Conservation (phyloP, 2,329 filamentous ascomycete species). For the Polychaeton citri region DNA sequence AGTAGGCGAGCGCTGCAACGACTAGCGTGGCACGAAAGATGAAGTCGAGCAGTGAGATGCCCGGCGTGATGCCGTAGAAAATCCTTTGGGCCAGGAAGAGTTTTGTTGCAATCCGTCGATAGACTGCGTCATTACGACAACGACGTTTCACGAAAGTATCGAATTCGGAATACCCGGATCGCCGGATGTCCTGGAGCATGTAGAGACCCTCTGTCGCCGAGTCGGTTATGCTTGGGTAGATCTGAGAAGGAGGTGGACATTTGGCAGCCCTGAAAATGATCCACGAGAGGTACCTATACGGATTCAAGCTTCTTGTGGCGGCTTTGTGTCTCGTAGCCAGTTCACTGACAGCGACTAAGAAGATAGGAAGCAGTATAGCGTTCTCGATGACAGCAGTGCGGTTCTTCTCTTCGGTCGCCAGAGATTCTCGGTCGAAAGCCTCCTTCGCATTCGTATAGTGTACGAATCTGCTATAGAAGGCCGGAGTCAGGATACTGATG, state of each 20-base stretch:
- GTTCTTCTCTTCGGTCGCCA: conserved; percentile 39
- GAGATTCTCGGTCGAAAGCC: conserved; percentile 46
- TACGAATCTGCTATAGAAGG: conserved; percentile 54
- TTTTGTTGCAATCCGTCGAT: conserved; percentile 25
- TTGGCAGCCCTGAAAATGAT: background rate
- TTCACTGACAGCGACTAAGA: background rate
- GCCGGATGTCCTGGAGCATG: background rate
- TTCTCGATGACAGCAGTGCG: conserved; percentile 26
- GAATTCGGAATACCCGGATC: conserved; percentile 10
- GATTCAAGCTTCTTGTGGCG: background rate
- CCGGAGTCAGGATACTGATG: conserved; percentile 48
- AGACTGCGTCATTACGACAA: conserved; percentile 15
- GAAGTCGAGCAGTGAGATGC: conserved; percentile 18
- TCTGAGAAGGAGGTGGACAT: background rate
- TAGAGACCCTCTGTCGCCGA: background rate
- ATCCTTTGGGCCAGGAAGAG: conserved; percentile 30
- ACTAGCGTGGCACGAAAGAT: conserved; percentile 13
- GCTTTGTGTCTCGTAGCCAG: background rate
- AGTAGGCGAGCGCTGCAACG: conserved; percentile 11
- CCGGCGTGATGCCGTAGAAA: conserved; percentile 22
- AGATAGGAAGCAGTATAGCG: background rate
- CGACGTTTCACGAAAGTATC: conserved; percentile 22
- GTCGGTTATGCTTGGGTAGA: background rate
- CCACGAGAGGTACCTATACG: background rate
- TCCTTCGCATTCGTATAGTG: conserved; percentile 50